These are phyloP conservation scores for Podospora tetraspora DNA, from an alignment of 495 filamentous ascomycete species.

Conservation along the genomic window DNA sequence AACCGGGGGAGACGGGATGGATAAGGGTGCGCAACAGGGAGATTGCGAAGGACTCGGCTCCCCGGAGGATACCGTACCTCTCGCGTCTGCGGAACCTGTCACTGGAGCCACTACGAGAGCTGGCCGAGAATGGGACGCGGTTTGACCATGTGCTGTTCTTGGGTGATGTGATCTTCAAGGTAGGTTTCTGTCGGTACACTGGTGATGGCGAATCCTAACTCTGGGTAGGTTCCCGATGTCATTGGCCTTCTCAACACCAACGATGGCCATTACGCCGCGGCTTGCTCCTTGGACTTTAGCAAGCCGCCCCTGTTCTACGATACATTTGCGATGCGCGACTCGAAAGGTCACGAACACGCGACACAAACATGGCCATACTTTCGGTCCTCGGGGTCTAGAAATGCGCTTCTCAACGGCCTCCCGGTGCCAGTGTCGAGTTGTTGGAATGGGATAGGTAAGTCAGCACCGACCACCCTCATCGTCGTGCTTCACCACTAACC, in stretches of 20 bases:
- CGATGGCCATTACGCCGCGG: slow-evolving; percentile 68
- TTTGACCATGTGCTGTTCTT: slow-evolving; percentile 71
- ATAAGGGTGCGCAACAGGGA: slow-evolving; percentile 38
- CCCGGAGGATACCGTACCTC: slow-evolving; percentile 64
- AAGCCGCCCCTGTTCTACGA: slow-evolving; percentile 70
- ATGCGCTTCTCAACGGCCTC: slow-evolving; percentile 48
- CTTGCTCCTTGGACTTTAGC: slow-evolving; percentile 74
- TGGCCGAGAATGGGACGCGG: slow-evolving; percentile 41
- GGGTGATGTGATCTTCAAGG: slow-evolving; percentile 71
- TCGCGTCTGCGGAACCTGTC: slow-evolving; percentile 57
- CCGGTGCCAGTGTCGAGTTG: slow-evolving; percentile 70
- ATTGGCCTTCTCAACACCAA: slow-evolving; percentile 66
- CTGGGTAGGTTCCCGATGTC: slow-evolving; percentile 46
- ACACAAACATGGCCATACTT: slow-evolving; percentile 78
- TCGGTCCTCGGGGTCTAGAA: slow-evolving; percentile 51
- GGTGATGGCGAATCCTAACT: slow-evolving; percentile 1
- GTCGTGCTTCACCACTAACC: slow-evolving; percentile 3
- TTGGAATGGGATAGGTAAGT: slow-evolving; percentile 72
- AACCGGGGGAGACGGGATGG: slow-evolving; percentile 49
- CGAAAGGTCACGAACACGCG: slow-evolving; percentile 53
- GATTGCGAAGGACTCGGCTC: slow-evolving; percentile 43
- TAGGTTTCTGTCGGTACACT: slow-evolving; percentile 24
- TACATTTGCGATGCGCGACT: slow-evolving; percentile 78
- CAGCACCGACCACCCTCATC: slow-evolving; percentile 13
- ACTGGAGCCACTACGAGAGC: slow-evolving; percentile 44